These are phyloP conservation scores for Hypoxylon sp. DNA, from an alignment of 2,329 filamentous ascomycete species.

Conservation along the genomic window DNA sequence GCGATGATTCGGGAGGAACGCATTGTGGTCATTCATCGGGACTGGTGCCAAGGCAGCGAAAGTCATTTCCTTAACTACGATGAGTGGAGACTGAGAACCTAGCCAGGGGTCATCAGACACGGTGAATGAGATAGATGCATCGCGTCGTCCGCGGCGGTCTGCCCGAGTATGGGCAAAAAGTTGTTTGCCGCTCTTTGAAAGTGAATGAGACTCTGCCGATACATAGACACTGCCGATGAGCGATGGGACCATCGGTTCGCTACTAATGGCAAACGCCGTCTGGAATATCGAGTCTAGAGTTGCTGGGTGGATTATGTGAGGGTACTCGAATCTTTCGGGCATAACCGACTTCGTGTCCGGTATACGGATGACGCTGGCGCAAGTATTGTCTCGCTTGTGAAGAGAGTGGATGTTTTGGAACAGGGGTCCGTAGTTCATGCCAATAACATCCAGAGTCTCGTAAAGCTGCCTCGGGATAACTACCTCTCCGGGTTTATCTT, in stretches of 20 bases:
- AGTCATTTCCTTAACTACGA: conserved; percentile 60
- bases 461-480: conserved; percentile 61
- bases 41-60: conserved; percentile 55
- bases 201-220: conserved; percentile 49
- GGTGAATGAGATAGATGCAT: conserved; percentile 57
- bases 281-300: conserved; percentile 70
- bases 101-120: conserved; percentile 55
- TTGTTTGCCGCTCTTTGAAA: conserved; percentile 50
- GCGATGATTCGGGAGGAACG: conserved; percentile 62
- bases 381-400: conserved; percentile 51
- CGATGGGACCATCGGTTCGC: conserved; percentile 62
- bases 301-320: conserved; percentile 68
- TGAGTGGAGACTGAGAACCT: conserved; percentile 45
- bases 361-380: conserved; percentile 56
- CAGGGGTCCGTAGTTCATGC: conserved; percentile 63
- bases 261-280: conserved; percentile 59
- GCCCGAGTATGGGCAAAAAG: conserved; percentile 59
- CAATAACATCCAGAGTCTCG: conserved; percentile 61
- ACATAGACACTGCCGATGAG: conserved; percentile 60
- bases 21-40: conserved; percentile 41
- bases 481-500: conserved; percentile 48
- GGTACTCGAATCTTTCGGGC: conserved; percentile 65
- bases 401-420: conserved; percentile 61
- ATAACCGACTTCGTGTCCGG: conserved; percentile 65
- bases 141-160: conserved; percentile 51